Base-by-base conservation (phyloP, 2,329 filamentous ascomycete genomes). In the Tolypocladium sp. region DNA sequence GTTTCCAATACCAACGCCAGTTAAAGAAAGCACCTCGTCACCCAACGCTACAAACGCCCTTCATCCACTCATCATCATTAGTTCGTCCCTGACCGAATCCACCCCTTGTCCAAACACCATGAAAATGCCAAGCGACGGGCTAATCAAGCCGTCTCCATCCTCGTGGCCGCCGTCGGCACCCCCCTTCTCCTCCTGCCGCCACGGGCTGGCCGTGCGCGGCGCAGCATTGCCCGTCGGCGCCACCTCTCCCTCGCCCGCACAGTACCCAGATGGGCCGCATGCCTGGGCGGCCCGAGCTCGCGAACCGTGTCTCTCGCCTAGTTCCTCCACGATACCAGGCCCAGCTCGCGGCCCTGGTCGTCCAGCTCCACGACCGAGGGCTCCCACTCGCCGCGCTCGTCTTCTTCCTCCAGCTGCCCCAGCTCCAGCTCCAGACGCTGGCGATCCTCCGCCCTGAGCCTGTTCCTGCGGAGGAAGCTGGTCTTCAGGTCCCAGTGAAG, bases 401-500 rank as follows among this genome's bases (percentile, higher is more conserved):
- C 82, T 62, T 83, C 82, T 1, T 76, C 79, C 61, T 82, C 77
- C 44, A 83, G 74, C 53, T 83, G 80, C 2, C 73, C 71, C 57
- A 80, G 68, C 65, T 79, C 77, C 2, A 77, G 67, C 57, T 79
- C 74, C 0, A 82, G 73, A 61, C 79, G 66, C 68, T 83, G 76
- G 33, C 81, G 78, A 63, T 83, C 80, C 61, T 83, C 80, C 55
- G 82, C 72, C 71, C 78, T 81, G 33, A 80, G 68, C 57, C 72
- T 76, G 2, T 80, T 80, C 25, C 72, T 72, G 4, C 79, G 73
- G 7, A 82, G 66, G 62, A 81, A 82, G 59, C 81, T 75, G 9
- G 73, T 77, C 20, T 76, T 68, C 15, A 87, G 68, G 58, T 86
- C 81, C 84, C 84, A 87, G 4, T 78, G 82, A 2, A 86, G 70